phyloP scores from a whole-genome alignment of 345 rosid genomes.

The Ceriops decandra region DNA sequence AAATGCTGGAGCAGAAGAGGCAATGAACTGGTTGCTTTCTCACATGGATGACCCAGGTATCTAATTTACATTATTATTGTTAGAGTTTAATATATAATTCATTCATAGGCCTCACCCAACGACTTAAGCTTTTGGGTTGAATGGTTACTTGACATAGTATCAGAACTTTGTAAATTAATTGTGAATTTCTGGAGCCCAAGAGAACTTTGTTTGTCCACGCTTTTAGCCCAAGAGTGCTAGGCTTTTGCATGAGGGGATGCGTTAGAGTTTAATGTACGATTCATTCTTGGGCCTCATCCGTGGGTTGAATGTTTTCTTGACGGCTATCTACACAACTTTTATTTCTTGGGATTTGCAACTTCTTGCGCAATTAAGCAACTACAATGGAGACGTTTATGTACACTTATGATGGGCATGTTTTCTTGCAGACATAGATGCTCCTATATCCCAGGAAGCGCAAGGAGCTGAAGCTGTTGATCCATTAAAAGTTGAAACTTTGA shows the following conservation, averaged over 20 bases:
- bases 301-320: too few species aligned
- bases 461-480: conserved; percentile 49
- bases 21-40: conserved; percentile 93
- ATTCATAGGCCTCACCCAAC: background rate
- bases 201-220: too few species aligned
- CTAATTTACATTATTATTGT: background rate
- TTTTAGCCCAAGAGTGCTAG: too few species aligned
- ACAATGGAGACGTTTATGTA: background rate
- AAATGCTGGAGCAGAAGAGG: conserved; percentile 89
- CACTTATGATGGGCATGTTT: background rate
- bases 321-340: background rate
- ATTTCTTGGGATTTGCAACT: background rate
- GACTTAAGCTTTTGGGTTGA: too few species aligned
- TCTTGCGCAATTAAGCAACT: background rate
- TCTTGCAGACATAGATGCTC: conserved; percentile 68
- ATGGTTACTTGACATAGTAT: too few species aligned
- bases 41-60: conserved; percentile 96
- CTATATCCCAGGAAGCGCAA: conserved; percentile 45
- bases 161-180: too few species aligned
- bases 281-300: too few species aligned
- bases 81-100: background rate
- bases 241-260: too few species aligned
- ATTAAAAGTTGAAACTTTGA: conserved; percentile 67
- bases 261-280: too few species aligned
- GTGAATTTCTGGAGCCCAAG: too few species aligned